Conservation (phyloP, 768 basidiomycete genomes). For the Kwoniella europaea region DNA sequence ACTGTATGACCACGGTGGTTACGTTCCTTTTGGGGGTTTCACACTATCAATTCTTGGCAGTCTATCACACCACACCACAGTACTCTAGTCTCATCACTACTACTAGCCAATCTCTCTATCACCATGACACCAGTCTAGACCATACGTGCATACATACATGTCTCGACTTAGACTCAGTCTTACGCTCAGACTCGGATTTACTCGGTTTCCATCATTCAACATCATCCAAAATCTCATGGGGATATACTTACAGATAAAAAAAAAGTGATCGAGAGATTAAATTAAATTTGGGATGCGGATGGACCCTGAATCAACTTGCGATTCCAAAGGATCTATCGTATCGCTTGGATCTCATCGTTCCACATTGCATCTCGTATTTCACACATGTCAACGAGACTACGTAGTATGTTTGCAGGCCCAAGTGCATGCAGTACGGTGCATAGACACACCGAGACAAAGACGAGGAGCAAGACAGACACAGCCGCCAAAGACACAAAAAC, state of each 20-base stretch:
- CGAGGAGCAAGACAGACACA: too few species aligned
- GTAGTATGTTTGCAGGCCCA: too few species aligned
- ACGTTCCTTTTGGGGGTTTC: background rate
- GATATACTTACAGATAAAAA: background rate
- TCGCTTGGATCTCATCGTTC: background rate
- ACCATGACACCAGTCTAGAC: too few species aligned
- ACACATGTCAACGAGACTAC: background rate
- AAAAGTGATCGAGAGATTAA: constrained; percentile 14
- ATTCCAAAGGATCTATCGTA: background rate
- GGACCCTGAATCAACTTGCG: background rate
- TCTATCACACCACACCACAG: background rate
- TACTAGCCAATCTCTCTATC: background rate
- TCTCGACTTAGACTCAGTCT: background rate
- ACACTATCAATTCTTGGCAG: background rate
- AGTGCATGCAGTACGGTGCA: background rate
- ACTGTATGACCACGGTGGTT: background rate
- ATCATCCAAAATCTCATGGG: constrained; percentile 1
- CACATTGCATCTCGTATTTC: background rate
- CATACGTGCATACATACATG: too few species aligned
- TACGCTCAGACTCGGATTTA: background rate
- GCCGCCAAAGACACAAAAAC: too few species aligned
- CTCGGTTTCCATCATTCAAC: background rate
- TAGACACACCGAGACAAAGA: background rate
- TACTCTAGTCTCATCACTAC: background rate
- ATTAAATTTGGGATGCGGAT: constrained; percentile 3